Base-by-base conservation (phyloP, 2,329 filamentous ascomycete genomes). In the Rutstroemia sydowiana region DNA sequence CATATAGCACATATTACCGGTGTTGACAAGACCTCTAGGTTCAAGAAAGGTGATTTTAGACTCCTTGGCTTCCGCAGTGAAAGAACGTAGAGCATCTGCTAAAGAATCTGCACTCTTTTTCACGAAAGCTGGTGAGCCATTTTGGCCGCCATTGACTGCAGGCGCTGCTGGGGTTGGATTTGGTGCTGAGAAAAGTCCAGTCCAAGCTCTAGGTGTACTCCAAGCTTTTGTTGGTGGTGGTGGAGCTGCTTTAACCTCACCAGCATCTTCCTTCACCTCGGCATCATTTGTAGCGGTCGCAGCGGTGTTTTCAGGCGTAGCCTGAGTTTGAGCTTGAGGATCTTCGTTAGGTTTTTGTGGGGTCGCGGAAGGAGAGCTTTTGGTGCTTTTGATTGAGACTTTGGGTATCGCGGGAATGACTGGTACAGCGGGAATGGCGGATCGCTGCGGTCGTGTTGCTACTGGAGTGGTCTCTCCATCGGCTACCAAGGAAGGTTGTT, bases 1-100 rank as follows among this genome's bases (percentile, higher is more conserved):
- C 93, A 98, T 97, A 72, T 98, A 98, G 71, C 93, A 98, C 88
- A 97, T 95, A 67, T 98, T 97, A 45, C 93, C 93, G 37, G 92
- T 95, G 71, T 98, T 98, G 60, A 95, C 87, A 65, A 98, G 78
- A 45, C 93, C 93, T 59, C 92, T 82, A 46, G 93, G 93, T 70
- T 97, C 89, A 46, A 98, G 77, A 65, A 96, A 96, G 16, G 86
- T 76, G 59, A 92, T 74, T 62, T 85, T 88, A 34, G 69, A 68
- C 57, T 73, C 70, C 53, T 76, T 73, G 43, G 77, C 76, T 34
- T 75, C 74, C 52, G 81, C 77, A 48, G 78, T 79, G 67, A 91
- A 93, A 26, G 81, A 79, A 45, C 78, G 78, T 48, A 98, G 75
- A 32, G 88, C 87, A 60, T 96, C 88, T 3, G 82, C 84, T 47